Percentiles rank a stretch among this genome's conserved stretches.
Evolutionary conservation across 805 yeast species (phyloP).

Genomic region (Candida fluviatilis): DNA sequence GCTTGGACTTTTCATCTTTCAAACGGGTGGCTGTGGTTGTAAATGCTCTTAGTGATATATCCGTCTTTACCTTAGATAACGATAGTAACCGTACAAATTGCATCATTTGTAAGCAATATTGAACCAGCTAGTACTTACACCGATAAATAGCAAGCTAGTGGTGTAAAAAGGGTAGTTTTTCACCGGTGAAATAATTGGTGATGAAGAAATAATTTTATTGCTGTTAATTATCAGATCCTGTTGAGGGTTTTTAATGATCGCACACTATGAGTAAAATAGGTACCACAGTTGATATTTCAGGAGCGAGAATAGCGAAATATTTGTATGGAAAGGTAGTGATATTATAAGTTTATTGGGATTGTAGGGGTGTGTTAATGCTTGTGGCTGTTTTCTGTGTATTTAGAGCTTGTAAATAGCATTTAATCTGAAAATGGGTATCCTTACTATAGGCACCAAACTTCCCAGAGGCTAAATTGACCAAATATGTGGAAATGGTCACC

Average conservation of each 20-base stretch:
- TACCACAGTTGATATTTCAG: too few relatives aligned
- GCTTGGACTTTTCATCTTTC: conserved; percentile 21
- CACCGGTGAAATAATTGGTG: not conserved
- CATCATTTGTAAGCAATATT: not conserved
- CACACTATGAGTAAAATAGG: not conserved
- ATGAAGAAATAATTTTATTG: not conserved
- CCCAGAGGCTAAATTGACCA: too few relatives aligned
- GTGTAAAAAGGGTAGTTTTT: not conserved
- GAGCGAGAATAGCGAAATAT: too few relatives aligned
- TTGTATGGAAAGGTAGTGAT: too few relatives aligned
- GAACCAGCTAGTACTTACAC: not conserved
- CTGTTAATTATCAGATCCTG: not conserved
- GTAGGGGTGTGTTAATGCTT: too few relatives aligned
- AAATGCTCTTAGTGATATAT: not conserved
- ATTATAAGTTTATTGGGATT: too few relatives aligned
- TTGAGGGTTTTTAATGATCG: not conserved
- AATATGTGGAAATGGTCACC: too few relatives aligned
- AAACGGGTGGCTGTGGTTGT: conserved; percentile 2
- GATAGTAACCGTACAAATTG: not conserved
- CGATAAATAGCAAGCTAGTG: not conserved
- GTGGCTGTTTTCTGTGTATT: too few relatives aligned
- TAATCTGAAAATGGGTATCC: too few relatives aligned
- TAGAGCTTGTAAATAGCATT: too few relatives aligned
- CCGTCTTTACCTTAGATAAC: not conserved
- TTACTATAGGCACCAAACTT: too few relatives aligned